Evolutionary conservation across 2,329 filamentous ascomycete species (phyloP).

Genomic region (Waltergamsia citrina): DNA sequence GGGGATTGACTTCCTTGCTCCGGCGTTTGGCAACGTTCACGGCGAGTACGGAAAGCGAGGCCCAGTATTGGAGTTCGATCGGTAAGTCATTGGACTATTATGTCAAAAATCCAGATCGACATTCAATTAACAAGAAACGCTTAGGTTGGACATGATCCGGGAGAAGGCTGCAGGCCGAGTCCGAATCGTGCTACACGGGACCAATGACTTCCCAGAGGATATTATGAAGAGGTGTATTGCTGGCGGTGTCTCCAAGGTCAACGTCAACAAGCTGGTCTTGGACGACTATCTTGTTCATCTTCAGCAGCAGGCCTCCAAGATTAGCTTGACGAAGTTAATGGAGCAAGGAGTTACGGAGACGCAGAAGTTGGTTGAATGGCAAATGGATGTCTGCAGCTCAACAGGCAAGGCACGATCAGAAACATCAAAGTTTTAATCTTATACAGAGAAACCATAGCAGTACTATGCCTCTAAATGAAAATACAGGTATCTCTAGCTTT

Average conservation of each 20-base stretch:
- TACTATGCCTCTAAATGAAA: no score
- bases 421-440: not conserved
- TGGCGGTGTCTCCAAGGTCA: conserved; percentile 44
- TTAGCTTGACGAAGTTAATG: conserved; percentile 28
- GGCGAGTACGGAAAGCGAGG: conserved; percentile 61
- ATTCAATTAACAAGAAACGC: no score
- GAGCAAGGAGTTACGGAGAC: conserved; percentile 33
- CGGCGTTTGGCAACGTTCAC: conserved; percentile 69
- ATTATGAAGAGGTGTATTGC: conserved; percentile 41
- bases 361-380: conserved; percentile 30
- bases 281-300: conserved; percentile 31
- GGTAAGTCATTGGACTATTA: conserved; percentile 9
- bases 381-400: conserved; percentile 37
- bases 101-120: conserved; percentile 7
- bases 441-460: not conserved
- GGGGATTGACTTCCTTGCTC: conserved; percentile 68
- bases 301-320: conserved; percentile 23
- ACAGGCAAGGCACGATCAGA: conserved; percentile 23
- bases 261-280: conserved; percentile 45
- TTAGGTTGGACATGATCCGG: conserved; percentile 26
- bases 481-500: not conserved
- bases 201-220: conserved; percentile 41
- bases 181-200: conserved; percentile 41
- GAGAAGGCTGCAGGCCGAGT: conserved; percentile 26
- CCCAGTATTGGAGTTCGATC: conserved; percentile 47